Evolutionary conservation across 306 rosid genomes (phyloP).

Genomic region (Bauhinia variegata): DNA sequence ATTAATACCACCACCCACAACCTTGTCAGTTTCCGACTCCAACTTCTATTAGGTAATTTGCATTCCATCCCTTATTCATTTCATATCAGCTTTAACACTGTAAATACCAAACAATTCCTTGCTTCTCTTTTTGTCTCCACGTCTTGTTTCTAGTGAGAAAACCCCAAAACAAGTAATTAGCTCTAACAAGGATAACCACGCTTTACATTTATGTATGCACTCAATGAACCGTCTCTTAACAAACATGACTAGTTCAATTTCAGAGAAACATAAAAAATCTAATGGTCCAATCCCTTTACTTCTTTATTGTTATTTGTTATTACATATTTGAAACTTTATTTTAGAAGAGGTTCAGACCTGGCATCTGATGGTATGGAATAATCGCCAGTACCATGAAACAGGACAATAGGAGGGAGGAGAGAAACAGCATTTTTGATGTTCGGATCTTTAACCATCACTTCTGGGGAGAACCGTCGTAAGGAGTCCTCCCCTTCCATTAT

Average conservation of each 20-base stretch:
- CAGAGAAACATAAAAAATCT: slow-evolving; percentile 1
- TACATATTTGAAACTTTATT: slow-evolving; percentile 23
- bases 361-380: slow-evolving; percentile 87
- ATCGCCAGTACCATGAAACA: slow-evolving; percentile 93
- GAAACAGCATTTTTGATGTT: slow-evolving; percentile 65
- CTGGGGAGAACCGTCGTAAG: slow-evolving; percentile 80
- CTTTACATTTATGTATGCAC: neutral
- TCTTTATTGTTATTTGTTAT: slow-evolving; percentile 16
- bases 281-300: slow-evolving; percentile 2
- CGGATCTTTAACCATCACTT: slow-evolving; percentile 73
- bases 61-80: neutral
- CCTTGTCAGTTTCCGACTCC: neutral
- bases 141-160: neutral
- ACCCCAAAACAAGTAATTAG: neutral
- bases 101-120: neutral
- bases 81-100: neutral
- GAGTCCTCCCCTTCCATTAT: slow-evolving; percentile 97
- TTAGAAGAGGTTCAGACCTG: slow-evolving; percentile 54
- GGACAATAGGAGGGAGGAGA: slow-evolving; percentile 65
- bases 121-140: too few relatives aligned
- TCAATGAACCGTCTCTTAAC: too few relatives aligned
- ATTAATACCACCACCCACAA: neutral
- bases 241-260: neutral
- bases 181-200: neutral
- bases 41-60: neutral